phyloP scores from a whole-genome alignment of 805 yeast species.

The Metschnikowia matae region DNA sequence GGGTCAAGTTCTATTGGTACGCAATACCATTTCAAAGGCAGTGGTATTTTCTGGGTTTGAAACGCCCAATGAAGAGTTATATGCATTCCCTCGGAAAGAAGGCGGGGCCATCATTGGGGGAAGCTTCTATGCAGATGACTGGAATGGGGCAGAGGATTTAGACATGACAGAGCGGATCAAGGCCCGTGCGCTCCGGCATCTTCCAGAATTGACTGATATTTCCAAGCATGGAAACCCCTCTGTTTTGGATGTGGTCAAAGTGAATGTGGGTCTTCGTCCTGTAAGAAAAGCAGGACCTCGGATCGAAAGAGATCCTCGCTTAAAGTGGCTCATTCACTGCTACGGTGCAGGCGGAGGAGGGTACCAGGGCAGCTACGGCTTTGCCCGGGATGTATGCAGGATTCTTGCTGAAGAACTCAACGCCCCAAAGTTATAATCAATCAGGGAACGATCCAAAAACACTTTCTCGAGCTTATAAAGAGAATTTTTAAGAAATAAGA shows the following conservation, averaged over 20 bases:
- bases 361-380: conserved; percentile 62
- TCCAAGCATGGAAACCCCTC: conserved; percentile 24
- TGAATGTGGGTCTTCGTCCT: conserved; percentile 38
- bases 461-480: no score
- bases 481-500: no score
- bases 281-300: conserved; percentile 34
- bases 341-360: conserved; percentile 51
- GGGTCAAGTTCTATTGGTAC: conserved; percentile 55
- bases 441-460: no score
- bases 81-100: conserved; percentile 67
- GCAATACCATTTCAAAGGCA: conserved; percentile 34
- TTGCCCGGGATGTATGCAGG: conserved; percentile 35
- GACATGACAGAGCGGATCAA: conserved; percentile 46
- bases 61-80: conserved; percentile 43
- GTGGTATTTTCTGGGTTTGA: conserved; percentile 34
- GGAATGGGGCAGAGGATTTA: conserved; percentile 26
- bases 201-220: conserved; percentile 35
- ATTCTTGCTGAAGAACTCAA: background rate
- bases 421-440: background rate
- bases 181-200: conserved; percentile 39
- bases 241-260: conserved; percentile 28
- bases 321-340: conserved; percentile 49
- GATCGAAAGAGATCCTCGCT: conserved; percentile 27
- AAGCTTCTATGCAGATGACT: conserved; percentile 20
- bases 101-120: conserved; percentile 65